Conservation (phyloP, 2,329 filamentous ascomycete genomes). For the Colletotrichum viniferum region DNA sequence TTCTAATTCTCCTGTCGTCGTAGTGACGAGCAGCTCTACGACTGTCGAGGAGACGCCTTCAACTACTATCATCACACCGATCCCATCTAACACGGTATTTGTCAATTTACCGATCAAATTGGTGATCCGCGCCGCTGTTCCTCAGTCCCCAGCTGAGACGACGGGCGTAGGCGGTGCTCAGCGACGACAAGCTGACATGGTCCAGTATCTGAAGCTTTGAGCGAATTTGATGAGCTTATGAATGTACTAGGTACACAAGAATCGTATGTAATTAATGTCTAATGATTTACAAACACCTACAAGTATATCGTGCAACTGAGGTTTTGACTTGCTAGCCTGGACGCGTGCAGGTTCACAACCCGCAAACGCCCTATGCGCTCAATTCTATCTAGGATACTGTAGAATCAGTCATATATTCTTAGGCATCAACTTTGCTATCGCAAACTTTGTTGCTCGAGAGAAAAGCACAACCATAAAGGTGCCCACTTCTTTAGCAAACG, state of each 20-base stretch:
- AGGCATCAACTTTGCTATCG: background rate
- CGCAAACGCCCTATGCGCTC: background rate
- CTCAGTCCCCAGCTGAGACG: background rate
- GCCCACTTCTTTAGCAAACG: background rate
- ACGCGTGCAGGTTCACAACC: background rate
- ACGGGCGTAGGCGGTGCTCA: background rate
- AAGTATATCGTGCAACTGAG: background rate
- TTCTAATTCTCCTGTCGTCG: background rate
- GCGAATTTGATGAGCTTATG: background rate
- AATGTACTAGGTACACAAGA: background rate
- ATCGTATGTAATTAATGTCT: background rate
- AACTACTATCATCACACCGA: background rate
- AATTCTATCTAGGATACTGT: accelerated
- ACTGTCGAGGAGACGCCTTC: background rate
- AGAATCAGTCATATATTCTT: background rate
- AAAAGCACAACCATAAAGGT: background rate
- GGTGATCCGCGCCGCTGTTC: background rate
- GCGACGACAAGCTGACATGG: background rate
- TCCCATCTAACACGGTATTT: background rate
- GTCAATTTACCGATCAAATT: background rate
- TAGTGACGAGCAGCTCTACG: background rate
- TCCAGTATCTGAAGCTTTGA: background rate
- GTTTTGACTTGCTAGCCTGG: background rate
- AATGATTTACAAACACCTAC: background rate
- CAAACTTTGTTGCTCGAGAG: background rate